Conservation (phyloP, 768 basidiomycete species). For the Coprinellus micaceus region DNA sequence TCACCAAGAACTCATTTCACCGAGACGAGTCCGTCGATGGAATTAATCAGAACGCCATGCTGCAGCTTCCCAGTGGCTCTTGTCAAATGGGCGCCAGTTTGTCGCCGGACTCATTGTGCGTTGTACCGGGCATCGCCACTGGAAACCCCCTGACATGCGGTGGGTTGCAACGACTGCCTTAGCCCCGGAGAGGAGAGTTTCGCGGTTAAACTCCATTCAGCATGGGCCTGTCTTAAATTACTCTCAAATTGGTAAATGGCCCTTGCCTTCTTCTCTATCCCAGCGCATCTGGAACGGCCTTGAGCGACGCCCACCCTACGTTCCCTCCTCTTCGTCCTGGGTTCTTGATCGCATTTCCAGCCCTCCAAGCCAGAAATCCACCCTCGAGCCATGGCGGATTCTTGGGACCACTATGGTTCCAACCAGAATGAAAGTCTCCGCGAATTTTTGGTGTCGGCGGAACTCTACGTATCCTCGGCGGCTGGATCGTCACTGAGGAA, state of each 20-base stretch:
- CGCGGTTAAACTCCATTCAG: conserved; percentile 9
- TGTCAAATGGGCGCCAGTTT: background rate
- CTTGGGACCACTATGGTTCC: conserved; percentile 26
- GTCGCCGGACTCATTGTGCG: background rate
- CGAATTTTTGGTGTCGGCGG: conserved; percentile 61
- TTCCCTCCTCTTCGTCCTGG: conserved; percentile 3
- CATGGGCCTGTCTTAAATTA: background rate
- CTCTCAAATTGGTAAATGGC: conserved; percentile 17
- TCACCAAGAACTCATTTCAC: background rate
- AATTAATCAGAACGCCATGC: background rate
- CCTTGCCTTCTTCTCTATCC: conserved; percentile 9
- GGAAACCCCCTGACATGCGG: conserved; percentile 1
- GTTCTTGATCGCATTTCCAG: conserved; percentile 8
- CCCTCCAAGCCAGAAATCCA: background rate
- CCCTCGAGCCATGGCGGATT: conserved; percentile 27
- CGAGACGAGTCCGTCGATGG: background rate
- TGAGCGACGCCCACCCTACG: conserved; percentile 11
- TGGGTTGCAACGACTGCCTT: background rate
- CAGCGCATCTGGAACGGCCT: conserved; percentile 7
- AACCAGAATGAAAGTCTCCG: conserved; percentile 10
- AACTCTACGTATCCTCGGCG: conserved; percentile 57
- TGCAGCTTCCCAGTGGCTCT: background rate
- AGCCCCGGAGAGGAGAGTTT: background rate
- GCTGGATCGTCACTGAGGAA: conserved; percentile 52
- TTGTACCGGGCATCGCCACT: background rate